Conservation (phyloP, 1,284 basidiomycete genomes). For the Boletus albobrunnescens region DNA sequence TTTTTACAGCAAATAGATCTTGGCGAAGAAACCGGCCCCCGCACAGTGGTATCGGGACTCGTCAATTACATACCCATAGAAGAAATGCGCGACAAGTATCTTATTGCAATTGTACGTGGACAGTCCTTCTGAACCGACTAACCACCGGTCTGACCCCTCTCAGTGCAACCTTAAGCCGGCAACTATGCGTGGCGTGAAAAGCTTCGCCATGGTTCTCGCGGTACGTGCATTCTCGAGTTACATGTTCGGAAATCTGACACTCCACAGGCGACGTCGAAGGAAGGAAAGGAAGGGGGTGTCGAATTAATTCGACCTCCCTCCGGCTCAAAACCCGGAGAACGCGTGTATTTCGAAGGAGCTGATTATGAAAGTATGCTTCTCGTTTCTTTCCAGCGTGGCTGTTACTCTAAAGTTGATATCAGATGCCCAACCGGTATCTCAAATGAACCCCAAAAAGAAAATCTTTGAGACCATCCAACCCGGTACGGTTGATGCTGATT, state of each 20-base stretch:
- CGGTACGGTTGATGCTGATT: constrained; percentile 38
- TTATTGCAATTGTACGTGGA: constrained; percentile 77
- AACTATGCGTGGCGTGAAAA: constrained; percentile 93
- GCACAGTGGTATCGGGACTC: constrained; percentile 91
- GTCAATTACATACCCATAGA: constrained; percentile 95
- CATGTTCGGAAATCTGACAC: constrained; percentile 1
- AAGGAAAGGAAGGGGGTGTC: constrained; percentile 87
- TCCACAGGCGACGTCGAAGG: constrained; percentile 76
- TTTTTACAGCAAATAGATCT: constrained; percentile 88
- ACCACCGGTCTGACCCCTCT: constrained; percentile 2
- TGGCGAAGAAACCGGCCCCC: constrained; percentile 87
- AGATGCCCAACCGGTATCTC: constrained; percentile 72
- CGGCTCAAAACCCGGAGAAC: constrained; percentile 85
- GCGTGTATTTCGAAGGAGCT: constrained; percentile 88
- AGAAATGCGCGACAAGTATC: constrained; percentile 80
- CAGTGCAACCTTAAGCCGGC: constrained; percentile 94
- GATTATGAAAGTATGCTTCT: constrained; percentile 64
- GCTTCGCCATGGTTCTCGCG: constrained; percentile 93
- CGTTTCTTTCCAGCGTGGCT: not conserved
- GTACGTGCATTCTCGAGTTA: constrained; percentile 42
- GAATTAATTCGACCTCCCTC: constrained; percentile 86
- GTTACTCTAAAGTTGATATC: constrained; percentile 6
- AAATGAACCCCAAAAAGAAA: constrained; percentile 96
- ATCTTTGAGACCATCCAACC: constrained; percentile 94
- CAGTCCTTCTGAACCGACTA: not conserved